A percentile compares a stretch with the other conserved stretches of the same genome.
Conservation (phyloP, 495 filamentous ascomycete genomes). For the Staphylotrichum longicolle region DNA sequence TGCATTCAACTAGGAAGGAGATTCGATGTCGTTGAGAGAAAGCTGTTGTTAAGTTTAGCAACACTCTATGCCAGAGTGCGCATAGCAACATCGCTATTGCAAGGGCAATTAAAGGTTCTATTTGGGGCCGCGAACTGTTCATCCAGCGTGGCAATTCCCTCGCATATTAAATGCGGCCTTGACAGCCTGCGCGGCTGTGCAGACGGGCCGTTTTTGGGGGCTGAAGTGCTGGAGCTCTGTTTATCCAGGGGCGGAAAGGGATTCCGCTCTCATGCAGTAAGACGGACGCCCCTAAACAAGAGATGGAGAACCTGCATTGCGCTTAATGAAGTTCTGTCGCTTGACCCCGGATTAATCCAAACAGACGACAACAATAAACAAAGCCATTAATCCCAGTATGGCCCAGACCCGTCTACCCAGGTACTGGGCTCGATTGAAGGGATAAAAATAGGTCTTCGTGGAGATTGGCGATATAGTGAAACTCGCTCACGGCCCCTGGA, state of each 20-base stretch:
- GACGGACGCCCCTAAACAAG: slow-evolving; percentile 1
- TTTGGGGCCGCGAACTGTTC: slow-evolving; percentile 5
- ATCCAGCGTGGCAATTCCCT: not conserved
- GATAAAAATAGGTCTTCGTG: slow-evolving; percentile 12
- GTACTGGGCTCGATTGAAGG: not conserved
- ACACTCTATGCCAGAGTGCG: not conserved
- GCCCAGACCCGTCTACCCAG: slow-evolving; percentile 4
- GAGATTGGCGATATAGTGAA: slow-evolving; percentile 11
- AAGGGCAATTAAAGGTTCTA: not conserved
- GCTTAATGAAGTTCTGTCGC: slow-evolving; percentile 2
- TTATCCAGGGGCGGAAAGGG: slow-evolving; percentile 10
- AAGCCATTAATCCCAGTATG: not conserved
- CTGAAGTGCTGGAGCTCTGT: not conserved
- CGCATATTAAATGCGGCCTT: slow-evolving; percentile 11
- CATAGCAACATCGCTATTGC: slow-evolving; percentile 3
- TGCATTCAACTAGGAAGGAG: not conserved
- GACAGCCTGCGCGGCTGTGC: slow-evolving; percentile 4
- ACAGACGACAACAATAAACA: slow-evolving; percentile 3
- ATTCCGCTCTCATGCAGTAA: slow-evolving; percentile 9
- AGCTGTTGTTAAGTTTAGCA: slow-evolving; percentile 12
- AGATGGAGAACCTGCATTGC: not conserved
- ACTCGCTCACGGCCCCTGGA: slow-evolving; percentile 1
- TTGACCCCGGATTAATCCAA: slow-evolving; percentile 2
- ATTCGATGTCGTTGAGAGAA: not conserved
- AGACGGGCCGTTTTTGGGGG: not conserved